Conservation (phyloP, 768 basidiomycete species). For the Fibroporia radiculosa region DNA sequence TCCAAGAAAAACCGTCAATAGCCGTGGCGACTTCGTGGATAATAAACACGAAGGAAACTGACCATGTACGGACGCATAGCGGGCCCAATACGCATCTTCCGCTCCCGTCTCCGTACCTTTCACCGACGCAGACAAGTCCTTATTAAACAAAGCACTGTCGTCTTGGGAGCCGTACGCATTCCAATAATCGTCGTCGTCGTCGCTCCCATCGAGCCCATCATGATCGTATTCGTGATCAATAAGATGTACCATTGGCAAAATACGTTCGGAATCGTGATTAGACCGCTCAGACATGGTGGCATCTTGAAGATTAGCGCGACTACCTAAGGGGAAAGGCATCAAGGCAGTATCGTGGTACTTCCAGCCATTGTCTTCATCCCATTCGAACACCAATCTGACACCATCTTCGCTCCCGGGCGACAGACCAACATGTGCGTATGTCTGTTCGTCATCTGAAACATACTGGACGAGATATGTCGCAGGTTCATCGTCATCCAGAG, state of each 20-base stretch:
- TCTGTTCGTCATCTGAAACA: constrained; percentile 41
- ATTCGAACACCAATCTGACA: constrained; percentile 61
- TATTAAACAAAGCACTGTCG: constrained; percentile 16
- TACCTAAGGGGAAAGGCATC: constrained; percentile 62
- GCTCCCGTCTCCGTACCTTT: constrained; percentile 21
- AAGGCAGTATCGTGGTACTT: constrained; percentile 59
- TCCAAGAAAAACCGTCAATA: no score
- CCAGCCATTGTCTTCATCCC: constrained; percentile 51
- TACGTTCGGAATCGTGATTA: constrained; percentile 10
- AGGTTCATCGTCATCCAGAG: constrained; percentile 23
- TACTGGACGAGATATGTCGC: constrained; percentile 26
- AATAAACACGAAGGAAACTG: no score
- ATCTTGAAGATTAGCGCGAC: constrained; percentile 19
- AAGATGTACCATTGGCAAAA: no score
- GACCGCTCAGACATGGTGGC: not conserved
- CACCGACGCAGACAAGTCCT: constrained; percentile 15
- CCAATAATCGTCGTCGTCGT: constrained; percentile 58
- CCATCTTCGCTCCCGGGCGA: constrained; percentile 22
- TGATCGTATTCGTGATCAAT: no score
- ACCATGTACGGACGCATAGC: constrained; percentile 67
- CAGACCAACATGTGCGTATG: constrained; percentile 44
- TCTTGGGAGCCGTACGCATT: constrained; percentile 45
- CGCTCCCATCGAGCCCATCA: constrained; percentile 20
- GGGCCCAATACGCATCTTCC: constrained; percentile 73
- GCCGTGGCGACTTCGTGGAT: no score